Evolutionary conservation across 306 rosid species (phyloP).

Genomic region (Pachyrhizus erosus): DNA sequence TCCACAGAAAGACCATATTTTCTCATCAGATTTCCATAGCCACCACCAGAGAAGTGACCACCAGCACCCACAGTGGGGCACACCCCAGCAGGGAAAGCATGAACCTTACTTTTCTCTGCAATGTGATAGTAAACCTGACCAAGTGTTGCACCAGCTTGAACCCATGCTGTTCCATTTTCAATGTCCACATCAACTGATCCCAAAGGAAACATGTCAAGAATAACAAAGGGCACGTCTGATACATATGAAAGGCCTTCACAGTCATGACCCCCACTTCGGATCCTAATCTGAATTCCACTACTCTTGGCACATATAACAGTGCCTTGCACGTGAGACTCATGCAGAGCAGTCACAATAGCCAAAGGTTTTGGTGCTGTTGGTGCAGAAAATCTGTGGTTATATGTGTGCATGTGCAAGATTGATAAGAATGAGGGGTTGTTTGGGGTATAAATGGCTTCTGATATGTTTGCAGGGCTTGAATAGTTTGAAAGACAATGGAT

Average conservation of each 20-base stretch:
- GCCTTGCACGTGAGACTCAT: conserved; percentile 41
- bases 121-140: conserved; percentile 41
- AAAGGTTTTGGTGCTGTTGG: conserved; percentile 42
- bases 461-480: conserved; percentile 16
- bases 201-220: conserved; percentile 43
- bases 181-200: conserved; percentile 28
- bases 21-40: conserved; percentile 50
- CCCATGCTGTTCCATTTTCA: conserved; percentile 30
- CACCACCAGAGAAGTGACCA: conserved; percentile 50
- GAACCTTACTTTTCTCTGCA: neutral
- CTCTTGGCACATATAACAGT: conserved; percentile 41
- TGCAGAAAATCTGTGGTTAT: conserved; percentile 36
- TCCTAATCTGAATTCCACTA: conserved; percentile 37
- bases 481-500: conserved; percentile 39
- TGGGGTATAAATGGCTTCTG: conserved; percentile 31
- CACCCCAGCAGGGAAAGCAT: conserved; percentile 47
- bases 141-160: conserved; percentile 45
- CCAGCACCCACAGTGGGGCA: conserved; percentile 37
- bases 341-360: conserved; percentile 28
- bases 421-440: conserved; percentile 27
- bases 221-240: conserved; percentile 42
- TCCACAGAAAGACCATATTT: conserved; percentile 51
- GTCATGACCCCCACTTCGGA: conserved; percentile 55
- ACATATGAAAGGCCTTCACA: conserved; percentile 48
- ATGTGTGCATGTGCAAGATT: conserved; percentile 23